Base-by-base conservation (phyloP, 2,329 filamentous ascomycete genomes). In the Calonectria pseudoturangicola region DNA sequence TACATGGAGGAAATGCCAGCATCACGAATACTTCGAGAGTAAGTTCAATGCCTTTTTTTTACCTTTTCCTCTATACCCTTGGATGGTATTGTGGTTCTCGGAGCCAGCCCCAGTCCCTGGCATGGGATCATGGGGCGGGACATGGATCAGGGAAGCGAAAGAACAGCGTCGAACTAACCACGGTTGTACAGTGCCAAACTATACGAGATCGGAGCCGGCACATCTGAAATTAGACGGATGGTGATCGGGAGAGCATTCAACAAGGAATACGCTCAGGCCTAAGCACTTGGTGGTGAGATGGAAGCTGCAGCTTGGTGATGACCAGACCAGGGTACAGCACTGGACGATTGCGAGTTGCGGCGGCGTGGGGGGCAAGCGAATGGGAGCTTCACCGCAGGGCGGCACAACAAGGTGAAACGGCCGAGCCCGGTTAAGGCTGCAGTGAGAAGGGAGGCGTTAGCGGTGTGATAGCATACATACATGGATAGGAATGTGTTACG, bases 171-270 rank as follows among this genome's bases (percentile, higher is more conserved):
- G 74, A 82, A 86, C 79, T 69, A 16, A 72, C 68, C 10, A 72
- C 7, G 21, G 47, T 43, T 39, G 39, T 74, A 60, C 54, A 92
- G 90, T 84, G 91, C 91, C 43, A 93, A 93, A 83, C 84, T 99
- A 73, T 99, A 99, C 83, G 97, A 98, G 86, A 98, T 99, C 82
- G 97, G 97, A 1, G 97, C 97, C 6, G 97, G 97, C 7, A 98
- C 97, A 4, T 98, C 95, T 73, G 97, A 99, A 86, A 93, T 99
- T 64, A 89, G 97, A 76, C 89, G 96, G 76, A 97, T 98, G 92
- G 95, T 99, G 5, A 98, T 99, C 81, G 96, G 97, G 33, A 89
- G 96, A 76, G 94, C 92, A 1, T 98, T 98, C 78, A 98, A 98
- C 84, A 96, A 94, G 86, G 93, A 97, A 84, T 98, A 92, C 83